Evolutionary conservation across 2,329 filamentous ascomycete species (phyloP).

Genomic region (Alternaria arborescens): DNA sequence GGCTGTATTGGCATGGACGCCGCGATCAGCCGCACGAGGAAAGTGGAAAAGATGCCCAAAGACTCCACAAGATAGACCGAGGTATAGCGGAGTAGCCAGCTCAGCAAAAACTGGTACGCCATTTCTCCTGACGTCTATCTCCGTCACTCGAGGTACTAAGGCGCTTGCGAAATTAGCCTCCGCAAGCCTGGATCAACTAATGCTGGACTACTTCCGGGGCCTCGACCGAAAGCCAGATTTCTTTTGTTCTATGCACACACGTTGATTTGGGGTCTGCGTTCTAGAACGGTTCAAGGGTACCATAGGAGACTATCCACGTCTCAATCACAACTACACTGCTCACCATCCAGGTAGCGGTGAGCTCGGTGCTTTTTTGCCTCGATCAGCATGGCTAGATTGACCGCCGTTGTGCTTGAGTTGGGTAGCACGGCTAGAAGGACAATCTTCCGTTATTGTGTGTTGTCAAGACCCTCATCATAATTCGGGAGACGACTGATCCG

Average conservation of each 20-base stretch:
- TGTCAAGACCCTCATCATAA: neutral
- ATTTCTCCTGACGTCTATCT: neutral
- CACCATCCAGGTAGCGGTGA: neutral
- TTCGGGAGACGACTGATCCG: neutral
- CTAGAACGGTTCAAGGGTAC: neutral
- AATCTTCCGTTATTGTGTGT: neutral
- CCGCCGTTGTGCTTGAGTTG: neutral
- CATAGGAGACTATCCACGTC: neutral
- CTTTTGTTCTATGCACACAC: conserved; percentile 1
- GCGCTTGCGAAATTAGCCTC: neutral
- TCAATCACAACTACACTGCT: neutral
- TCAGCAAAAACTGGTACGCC: neutral
- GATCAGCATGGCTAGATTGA: neutral
- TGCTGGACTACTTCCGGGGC: neutral
- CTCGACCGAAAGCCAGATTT: neutral
- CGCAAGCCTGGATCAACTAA: neutral
- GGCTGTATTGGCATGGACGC: neutral
- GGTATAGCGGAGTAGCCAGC: neutral
- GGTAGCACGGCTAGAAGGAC: neutral
- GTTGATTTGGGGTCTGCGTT: neutral
- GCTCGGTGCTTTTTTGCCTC: neutral
- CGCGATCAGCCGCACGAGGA: neutral
- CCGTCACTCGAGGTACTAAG: neutral
- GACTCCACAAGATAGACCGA: neutral
- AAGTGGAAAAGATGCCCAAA: neutral